Evolutionary conservation across 305 asterid genomes (phyloP).

Genomic region (Ilex paraguariensis): DNA sequence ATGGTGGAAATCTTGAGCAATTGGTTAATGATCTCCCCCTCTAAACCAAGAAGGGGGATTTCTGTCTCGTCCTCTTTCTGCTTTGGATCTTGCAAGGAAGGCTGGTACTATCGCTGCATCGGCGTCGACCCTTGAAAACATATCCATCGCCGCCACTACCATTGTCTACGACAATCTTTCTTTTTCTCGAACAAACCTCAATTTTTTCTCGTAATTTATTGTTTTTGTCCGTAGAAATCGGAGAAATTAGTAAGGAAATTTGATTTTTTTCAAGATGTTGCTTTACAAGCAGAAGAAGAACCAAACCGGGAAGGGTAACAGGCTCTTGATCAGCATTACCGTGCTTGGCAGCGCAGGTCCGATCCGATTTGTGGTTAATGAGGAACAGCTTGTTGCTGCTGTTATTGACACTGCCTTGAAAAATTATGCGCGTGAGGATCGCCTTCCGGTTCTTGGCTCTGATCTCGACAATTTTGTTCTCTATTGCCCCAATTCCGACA

Average conservation of each 20-base stretch:
- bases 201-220: neutral
- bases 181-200: neutral
- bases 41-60: slow-evolving; percentile 58
- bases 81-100: slow-evolving; percentile 84
- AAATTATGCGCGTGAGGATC: slow-evolving; percentile 13
- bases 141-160: neutral
- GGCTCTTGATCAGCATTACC: slow-evolving; percentile 15
- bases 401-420: slow-evolving; percentile 17
- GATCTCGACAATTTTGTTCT: slow-evolving; percentile 7
- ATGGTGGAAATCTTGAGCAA: slow-evolving; percentile 80
- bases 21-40: slow-evolving; percentile 70
- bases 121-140: slow-evolving; percentile 74
- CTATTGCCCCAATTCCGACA: slow-evolving; percentile 29
- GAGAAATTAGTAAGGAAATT: neutral
- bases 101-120: slow-evolving; percentile 97
- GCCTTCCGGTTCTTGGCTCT: slow-evolving; percentile 17
- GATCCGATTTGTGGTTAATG: slow-evolving; percentile 15
- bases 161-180: neutral
- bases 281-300: slow-evolving; percentile 76
- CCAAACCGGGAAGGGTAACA: slow-evolving; percentile 29
- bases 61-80: slow-evolving; percentile 41
- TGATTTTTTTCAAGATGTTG: slow-evolving; percentile 40
- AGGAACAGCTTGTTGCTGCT: slow-evolving; percentile 5
- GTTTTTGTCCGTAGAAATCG: slow-evolving; percentile 10
- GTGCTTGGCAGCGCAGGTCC: slow-evolving; percentile 25